Percentiles rank a stretch among this genome's conserved stretches.
Evolutionary conservation across 345 rosid species (phyloP).

Genomic region (Aurinia saxatilis): DNA sequence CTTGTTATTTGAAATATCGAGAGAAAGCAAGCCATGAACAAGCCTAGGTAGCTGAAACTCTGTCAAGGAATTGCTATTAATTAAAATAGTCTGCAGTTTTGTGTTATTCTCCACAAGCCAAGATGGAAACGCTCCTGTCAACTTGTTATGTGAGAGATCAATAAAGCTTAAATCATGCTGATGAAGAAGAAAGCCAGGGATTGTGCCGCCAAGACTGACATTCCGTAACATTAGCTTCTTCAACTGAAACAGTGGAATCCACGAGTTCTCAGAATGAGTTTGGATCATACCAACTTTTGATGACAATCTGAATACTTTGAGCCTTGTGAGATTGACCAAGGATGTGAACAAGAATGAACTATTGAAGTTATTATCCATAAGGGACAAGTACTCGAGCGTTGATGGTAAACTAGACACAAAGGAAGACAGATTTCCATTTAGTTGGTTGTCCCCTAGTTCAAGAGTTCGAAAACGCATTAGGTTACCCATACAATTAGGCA

Average conservation of each 20-base stretch:
- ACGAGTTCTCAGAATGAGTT: not conserved
- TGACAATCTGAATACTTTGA: no score
- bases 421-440: no score
- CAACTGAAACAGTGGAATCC: slow-evolving; percentile 17
- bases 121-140: not conserved
- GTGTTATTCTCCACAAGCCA: slow-evolving; percentile 22
- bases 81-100: not conserved
- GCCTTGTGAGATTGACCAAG: no score
- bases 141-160: not conserved
- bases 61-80: not conserved
- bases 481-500: no score
- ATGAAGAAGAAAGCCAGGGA: not conserved
- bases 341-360: no score
- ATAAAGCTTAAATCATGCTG: not conserved
- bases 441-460: no score
- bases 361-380: no score
- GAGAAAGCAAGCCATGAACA: not conserved
- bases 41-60: slow-evolving; percentile 4
- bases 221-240: not conserved
- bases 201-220: not conserved
- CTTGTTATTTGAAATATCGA: slow-evolving; percentile 7
- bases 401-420: no score
- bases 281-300: slow-evolving; percentile 5
- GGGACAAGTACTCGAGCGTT: no score
- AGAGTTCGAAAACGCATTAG: no score